Percentiles rank a stretch among this genome's conserved stretches.
These are phyloP conservation scores for Paramecium caudatum DNA, from an alignment of 73 alveolate genomes.

Conservation along the genomic window DNA sequence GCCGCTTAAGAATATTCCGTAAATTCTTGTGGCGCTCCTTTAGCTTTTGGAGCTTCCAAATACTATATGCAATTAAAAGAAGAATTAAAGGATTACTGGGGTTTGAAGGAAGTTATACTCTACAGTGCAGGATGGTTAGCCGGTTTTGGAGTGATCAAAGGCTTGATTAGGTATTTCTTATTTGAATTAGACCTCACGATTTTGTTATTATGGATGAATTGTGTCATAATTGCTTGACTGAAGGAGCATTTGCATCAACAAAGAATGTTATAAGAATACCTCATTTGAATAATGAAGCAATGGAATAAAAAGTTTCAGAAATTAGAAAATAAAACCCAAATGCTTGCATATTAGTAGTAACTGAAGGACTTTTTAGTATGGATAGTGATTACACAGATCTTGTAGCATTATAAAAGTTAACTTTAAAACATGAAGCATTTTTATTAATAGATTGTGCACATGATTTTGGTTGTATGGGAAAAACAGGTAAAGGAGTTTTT, in stretches of 20 bases:
- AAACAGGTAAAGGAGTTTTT: slow-evolving; percentile 74
- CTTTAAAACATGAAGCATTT: slow-evolving; percentile 72
- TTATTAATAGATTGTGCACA: slow-evolving; percentile 75
- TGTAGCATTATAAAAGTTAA: slow-evolving; percentile 62
- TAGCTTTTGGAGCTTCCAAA: slow-evolving; percentile 77
- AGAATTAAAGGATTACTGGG: slow-evolving; percentile 77
- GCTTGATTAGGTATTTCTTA: slow-evolving; percentile 22
- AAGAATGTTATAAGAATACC: slow-evolving; percentile 68
- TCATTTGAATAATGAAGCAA: slow-evolving; percentile 70
- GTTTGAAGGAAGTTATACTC: slow-evolving; percentile 64
- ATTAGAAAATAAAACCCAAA: slow-evolving; percentile 58
- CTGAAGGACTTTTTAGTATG: slow-evolving; percentile 76
- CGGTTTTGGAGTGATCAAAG: slow-evolving; percentile 76
- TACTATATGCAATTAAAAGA: slow-evolving; percentile 69
- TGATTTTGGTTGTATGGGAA: slow-evolving; percentile 78
- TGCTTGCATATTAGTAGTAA: slow-evolving; percentile 71
- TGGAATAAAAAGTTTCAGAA: slow-evolving; percentile 70
- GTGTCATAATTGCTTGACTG: slow-evolving; percentile 72
- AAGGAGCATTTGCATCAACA: slow-evolving; percentile 77
- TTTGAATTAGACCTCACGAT: slow-evolving; percentile 70
- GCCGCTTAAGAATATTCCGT: slow-evolving; percentile 76
- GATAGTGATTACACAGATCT: slow-evolving; percentile 73
- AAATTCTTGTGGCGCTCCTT: slow-evolving; percentile 78
- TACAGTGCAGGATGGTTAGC: slow-evolving; percentile 78
- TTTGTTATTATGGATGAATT: slow-evolving; percentile 75